Conservation (phyloP, 2,329 filamentous ascomycete genomes). For the Akanthomyces muscarius region DNA sequence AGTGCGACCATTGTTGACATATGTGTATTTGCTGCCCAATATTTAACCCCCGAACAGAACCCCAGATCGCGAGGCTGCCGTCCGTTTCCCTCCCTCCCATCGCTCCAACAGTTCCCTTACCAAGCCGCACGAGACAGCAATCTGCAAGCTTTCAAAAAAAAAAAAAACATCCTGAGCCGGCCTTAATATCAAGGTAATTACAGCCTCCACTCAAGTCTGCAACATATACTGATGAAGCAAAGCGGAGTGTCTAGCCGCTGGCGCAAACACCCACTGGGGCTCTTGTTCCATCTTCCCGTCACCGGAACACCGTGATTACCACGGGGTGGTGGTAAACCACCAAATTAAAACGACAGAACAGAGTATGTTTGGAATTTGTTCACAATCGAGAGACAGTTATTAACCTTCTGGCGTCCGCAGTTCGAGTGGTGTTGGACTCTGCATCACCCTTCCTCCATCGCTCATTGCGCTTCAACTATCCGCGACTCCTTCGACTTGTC, state of each 20-base stretch:
- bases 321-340: slow-evolving; percentile 8
- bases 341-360: neutral
- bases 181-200: neutral
- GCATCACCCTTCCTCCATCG: neutral
- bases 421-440: slow-evolving; percentile 1
- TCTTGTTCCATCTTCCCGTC: slow-evolving; percentile 15
- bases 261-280: slow-evolving; percentile 11
- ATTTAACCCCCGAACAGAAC: slow-evolving; percentile 16
- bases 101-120: slow-evolving; percentile 1
- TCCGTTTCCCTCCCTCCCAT: slow-evolving; percentile 1
- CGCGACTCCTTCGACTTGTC: neutral
- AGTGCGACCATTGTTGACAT: slow-evolving; percentile 16
- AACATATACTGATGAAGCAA: neutral
- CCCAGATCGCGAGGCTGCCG: slow-evolving; percentile 8
- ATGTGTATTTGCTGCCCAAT: slow-evolving; percentile 16
- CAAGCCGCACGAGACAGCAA: neutral
- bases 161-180: neutral
- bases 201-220: neutral
- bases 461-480: neutral
- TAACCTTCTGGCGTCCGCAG: slow-evolving; percentile 1
- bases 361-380: neutral
- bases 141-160: neutral
- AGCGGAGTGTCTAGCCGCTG: slow-evolving; percentile 6
- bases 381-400: slow-evolving; percentile 1
- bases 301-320: slow-evolving; percentile 12